Evolutionary conservation across 192 early-diverging fungal species (phyloP).

Genomic region (Diversispora eburnea): DNA sequence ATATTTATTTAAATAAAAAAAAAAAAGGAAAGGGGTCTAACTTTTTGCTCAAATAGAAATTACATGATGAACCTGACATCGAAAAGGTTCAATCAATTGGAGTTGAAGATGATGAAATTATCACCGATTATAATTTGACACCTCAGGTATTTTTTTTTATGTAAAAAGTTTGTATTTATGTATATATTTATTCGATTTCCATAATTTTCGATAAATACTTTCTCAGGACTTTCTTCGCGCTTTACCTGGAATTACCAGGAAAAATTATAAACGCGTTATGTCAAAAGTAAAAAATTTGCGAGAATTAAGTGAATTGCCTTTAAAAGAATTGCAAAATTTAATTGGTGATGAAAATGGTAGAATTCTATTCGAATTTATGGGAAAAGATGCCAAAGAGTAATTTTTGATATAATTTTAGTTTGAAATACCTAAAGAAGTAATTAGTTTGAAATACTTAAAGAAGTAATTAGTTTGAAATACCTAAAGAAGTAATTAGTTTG

Average conservation of each 20-base stretch:
- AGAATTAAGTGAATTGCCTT: slow-evolving; percentile 45
- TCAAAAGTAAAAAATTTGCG: slow-evolving; percentile 56
- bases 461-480: too few species aligned
- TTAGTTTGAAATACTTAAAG: too few species aligned
- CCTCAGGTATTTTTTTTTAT: slow-evolving; percentile 49
- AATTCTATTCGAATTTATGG: slow-evolving; percentile 20
- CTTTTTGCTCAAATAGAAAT: slow-evolving; percentile 49
- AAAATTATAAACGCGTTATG: slow-evolving; percentile 79
- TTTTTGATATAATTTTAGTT: too few species aligned
- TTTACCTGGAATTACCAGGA: slow-evolving; percentile 79
- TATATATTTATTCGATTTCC: not conserved
- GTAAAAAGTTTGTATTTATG: not conserved
- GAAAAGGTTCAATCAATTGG: slow-evolving; percentile 69
- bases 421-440: too few species aligned
- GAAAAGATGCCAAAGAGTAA: slow-evolving; percentile 34
- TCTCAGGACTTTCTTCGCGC: slow-evolving; percentile 68
- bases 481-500: too few species aligned
- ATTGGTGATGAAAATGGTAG: slow-evolving; percentile 22
- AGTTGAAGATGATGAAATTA: slow-evolving; percentile 59
- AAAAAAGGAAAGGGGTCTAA: too few species aligned
- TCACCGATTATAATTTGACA: slow-evolving; percentile 64
- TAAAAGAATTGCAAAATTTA: slow-evolving; percentile 15
- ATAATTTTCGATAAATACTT: not conserved
- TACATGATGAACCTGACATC: slow-evolving; percentile 70
- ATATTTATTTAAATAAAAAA: too few species aligned